Percentiles rank a stretch among this genome's conserved stretches.
Conservation (phyloP, 805 yeast genomes). For the Wickerhamiella nectarea region DNA sequence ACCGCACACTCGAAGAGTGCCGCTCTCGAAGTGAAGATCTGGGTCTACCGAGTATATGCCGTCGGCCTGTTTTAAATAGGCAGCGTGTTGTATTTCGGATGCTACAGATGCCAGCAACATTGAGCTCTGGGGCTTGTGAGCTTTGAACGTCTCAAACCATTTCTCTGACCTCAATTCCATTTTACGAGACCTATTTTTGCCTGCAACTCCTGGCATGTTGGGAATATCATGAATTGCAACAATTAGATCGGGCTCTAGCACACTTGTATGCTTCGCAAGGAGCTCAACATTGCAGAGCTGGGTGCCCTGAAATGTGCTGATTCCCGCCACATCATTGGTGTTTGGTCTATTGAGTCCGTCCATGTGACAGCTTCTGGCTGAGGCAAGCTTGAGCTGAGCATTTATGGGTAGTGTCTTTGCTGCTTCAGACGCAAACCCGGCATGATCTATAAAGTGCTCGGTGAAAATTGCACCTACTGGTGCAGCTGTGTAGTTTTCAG, state of each 20-base stretch:
- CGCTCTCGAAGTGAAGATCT: not conserved
- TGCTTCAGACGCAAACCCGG: slow-evolving; percentile 16
- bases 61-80: slow-evolving; percentile 15
- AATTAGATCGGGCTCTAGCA: slow-evolving; percentile 25
- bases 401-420: slow-evolving; percentile 20
- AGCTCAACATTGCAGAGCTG: slow-evolving; percentile 20
- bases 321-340: slow-evolving; percentile 21
- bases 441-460: slow-evolving; percentile 28
- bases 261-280: slow-evolving; percentile 16
- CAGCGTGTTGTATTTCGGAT: slow-evolving; percentile 19
- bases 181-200: slow-evolving; percentile 27
- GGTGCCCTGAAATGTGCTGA: slow-evolving; percentile 29
- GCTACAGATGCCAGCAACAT: slow-evolving; percentile 24
- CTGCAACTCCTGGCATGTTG: slow-evolving; percentile 23
- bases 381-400: slow-evolving; percentile 21
- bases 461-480: slow-evolving; percentile 23
- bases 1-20: not conserved
- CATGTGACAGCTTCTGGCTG: slow-evolving; percentile 24
- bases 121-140: slow-evolving; percentile 9
- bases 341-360: slow-evolving; percentile 25
- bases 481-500: slow-evolving; percentile 24
- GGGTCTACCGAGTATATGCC: slow-evolving; percentile 9
- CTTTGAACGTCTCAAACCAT: slow-evolving; percentile 23
- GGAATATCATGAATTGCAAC: slow-evolving; percentile 27
- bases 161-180: slow-evolving; percentile 25